Evolutionary conservation across 2,329 filamentous ascomycete genomes (phyloP).

Genomic region (Xylaria sp.): DNA sequence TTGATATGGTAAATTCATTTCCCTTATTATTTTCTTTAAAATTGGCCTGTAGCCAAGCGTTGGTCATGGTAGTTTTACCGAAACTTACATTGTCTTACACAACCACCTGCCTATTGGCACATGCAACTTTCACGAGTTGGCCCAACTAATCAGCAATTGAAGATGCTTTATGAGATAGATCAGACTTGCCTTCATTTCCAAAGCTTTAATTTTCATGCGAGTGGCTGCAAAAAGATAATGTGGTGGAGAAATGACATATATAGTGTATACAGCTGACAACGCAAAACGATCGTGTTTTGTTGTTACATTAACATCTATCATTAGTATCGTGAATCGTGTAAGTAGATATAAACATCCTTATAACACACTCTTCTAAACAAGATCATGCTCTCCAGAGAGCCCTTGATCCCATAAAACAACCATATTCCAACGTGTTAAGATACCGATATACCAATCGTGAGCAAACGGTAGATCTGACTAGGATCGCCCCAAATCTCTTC

Average conservation of each 20-base stretch:
- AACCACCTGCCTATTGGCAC: neutral
- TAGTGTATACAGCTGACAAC: slow-evolving; percentile 38
- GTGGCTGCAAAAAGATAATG: neutral
- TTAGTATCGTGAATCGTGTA: slow-evolving; percentile 49
- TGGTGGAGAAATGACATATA: neutral
- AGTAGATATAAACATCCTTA: slow-evolving; percentile 15
- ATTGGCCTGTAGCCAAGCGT: neutral
- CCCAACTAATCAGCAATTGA: neutral
- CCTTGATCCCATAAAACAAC: neutral
- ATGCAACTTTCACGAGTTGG: neutral
- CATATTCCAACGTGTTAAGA: neutral
- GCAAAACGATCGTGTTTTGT: slow-evolving; percentile 47
- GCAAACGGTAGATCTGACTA: neutral
- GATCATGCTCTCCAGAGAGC: slow-evolving; percentile 27
- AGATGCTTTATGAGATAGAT: neutral
- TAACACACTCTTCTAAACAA: slow-evolving; percentile 4
- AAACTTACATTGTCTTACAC: neutral
- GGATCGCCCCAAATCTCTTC: neutral
- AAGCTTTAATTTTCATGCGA: neutral
- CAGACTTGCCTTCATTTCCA: neutral
- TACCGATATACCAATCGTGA: slow-evolving; percentile 3
- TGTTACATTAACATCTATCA: slow-evolving; percentile 49
- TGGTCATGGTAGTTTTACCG: neutral
- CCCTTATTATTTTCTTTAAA: neutral
- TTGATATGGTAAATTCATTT: neutral